Evolutionary conservation across 306 rosid genomes (phyloP).

Genomic region (Cucumis sativus): DNA sequence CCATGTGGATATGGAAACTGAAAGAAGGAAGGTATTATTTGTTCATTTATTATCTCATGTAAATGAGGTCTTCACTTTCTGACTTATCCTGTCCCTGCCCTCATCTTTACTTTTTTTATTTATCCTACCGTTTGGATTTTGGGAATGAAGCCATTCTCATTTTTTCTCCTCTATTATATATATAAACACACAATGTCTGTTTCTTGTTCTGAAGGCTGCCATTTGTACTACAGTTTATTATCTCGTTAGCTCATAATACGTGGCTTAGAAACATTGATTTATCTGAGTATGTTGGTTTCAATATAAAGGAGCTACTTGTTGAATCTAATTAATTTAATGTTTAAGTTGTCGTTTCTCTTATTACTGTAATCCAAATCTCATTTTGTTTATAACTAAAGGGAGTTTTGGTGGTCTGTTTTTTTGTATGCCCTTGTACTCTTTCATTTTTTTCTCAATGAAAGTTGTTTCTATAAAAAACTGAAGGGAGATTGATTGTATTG

Average conservation of each 20-base stretch:
- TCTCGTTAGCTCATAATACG: not conserved
- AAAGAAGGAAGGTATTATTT: not conserved
- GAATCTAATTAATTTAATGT: not conserved
- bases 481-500: not conserved
- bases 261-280: not conserved
- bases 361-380: not conserved
- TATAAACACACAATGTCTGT: not conserved
- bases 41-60: not conserved
- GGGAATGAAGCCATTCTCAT: not conserved
- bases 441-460: no score
- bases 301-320: not conserved
- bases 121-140: not conserved
- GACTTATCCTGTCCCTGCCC: not conserved
- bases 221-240: not conserved
- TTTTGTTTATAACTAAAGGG: not conserved
- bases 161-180: not conserved
- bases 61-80: not conserved
- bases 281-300: not conserved
- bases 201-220: not conserved
- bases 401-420: not conserved
- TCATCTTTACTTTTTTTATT: not conserved
- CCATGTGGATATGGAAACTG: not conserved
- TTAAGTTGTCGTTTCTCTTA: not conserved
- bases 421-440: no score
- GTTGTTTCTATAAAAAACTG: not conserved